Evolutionary conservation across 2,329 filamentous ascomycete species (phyloP).

Genomic region (Aspergillus sp.): DNA sequence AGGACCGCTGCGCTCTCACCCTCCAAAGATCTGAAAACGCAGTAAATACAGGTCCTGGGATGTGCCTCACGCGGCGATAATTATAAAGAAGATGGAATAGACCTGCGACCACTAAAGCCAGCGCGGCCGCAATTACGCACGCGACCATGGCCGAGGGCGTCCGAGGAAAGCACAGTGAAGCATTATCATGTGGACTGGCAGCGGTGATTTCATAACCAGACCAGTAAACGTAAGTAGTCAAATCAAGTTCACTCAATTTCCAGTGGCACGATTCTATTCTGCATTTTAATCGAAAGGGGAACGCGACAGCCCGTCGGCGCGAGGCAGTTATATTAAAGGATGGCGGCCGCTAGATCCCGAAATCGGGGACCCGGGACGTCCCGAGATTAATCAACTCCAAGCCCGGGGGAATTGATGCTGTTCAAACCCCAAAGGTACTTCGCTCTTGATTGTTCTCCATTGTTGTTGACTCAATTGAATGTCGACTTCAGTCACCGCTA

Average conservation of each 20-base stretch:
- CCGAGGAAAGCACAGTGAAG: not conserved
- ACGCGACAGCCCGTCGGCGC: not conserved
- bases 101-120: slow-evolving; percentile 1
- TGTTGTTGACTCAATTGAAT: too few relatives aligned
- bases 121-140: slow-evolving; percentile 7
- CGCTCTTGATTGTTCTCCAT: too few relatives aligned
- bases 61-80: slow-evolving; percentile 12
- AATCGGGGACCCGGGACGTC: slow-evolving; percentile 13
- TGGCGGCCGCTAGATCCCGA: slow-evolving; percentile 18
- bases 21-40: slow-evolving; percentile 16
- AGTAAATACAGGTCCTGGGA: slow-evolving; percentile 18
- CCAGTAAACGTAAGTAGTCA: too few relatives aligned
- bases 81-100: slow-evolving; percentile 13
- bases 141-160: slow-evolving; percentile 11
- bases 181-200: not conserved
- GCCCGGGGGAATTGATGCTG: not conserved
- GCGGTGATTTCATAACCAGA: not conserved
- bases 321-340: not conserved
- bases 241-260: not conserved
- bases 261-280: not conserved
- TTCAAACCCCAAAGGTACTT: too few relatives aligned
- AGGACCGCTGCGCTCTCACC: not conserved
- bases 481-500: not conserved
- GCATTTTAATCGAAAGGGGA: too few relatives aligned
- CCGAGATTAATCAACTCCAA: not conserved